Percentiles rank a stretch among this genome's conserved stretches.
Evolutionary conservation across 768 basidiomycete species (phyloP).

Genomic region (Chlorophyllum brunneum): DNA sequence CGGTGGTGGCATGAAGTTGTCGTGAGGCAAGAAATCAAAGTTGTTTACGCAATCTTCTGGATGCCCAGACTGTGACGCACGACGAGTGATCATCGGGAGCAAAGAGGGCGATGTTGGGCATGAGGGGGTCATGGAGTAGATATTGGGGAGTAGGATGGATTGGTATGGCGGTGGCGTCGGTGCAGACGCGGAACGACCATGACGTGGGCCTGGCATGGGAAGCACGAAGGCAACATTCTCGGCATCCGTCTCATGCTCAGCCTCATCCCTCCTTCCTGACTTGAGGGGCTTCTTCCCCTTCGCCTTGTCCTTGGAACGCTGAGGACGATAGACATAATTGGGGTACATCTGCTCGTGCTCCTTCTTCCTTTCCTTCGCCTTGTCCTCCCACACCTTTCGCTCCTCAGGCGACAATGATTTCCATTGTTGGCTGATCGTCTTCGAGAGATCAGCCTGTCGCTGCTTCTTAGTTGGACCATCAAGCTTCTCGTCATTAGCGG

Average conservation of each 20-base stretch:
- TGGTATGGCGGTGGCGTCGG: conserved; percentile 70
- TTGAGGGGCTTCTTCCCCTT: conserved; percentile 40
- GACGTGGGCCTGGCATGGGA: conserved; percentile 26
- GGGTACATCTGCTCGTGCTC: conserved; percentile 75
- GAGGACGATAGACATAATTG: conserved; percentile 76
- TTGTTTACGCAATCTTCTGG: conserved; percentile 37
- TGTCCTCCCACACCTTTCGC: conserved; percentile 67
- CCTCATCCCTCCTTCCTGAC: conserved; percentile 24
- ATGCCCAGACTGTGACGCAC: conserved; percentile 49
- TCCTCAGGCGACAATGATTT: conserved; percentile 63
- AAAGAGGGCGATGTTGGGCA: conserved; percentile 62
- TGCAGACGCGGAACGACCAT: conserved; percentile 44
- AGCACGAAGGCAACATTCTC: conserved; percentile 37
- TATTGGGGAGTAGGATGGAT: conserved; percentile 64
- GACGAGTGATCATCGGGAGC: conserved; percentile 56
- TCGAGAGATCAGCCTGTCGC: conserved; percentile 69
- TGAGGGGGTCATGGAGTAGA: conserved; percentile 50
- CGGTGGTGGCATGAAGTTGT: conserved; percentile 36
- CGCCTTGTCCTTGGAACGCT: conserved; percentile 52
- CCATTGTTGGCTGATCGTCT: conserved; percentile 82
- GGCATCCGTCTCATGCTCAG: conserved; percentile 33
- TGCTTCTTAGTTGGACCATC: conserved; percentile 61
- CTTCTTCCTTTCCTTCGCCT: conserved; percentile 77
- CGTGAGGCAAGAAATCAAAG: conserved; percentile 55
- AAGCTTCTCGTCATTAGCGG: conserved; percentile 43